Evolutionary conservation across 1,284 basidiomycete species (phyloP).

Genomic region (Heliocybe sulcata): DNA sequence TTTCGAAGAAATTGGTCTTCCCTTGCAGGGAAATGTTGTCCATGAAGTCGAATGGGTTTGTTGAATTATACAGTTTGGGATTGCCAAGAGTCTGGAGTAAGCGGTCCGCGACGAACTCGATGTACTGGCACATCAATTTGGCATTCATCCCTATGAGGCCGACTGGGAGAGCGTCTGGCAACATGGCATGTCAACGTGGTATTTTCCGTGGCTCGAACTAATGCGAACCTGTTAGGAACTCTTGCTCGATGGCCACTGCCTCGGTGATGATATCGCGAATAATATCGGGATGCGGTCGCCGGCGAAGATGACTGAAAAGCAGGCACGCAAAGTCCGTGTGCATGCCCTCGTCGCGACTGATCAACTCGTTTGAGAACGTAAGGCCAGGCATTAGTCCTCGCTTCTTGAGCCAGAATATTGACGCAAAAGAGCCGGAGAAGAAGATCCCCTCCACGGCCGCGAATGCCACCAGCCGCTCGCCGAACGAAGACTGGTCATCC

Average conservation of each 20-base stretch:
- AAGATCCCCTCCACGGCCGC: conserved; percentile 99
- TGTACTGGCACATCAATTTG: conserved; percentile 88
- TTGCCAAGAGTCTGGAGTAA: conserved; percentile 83
- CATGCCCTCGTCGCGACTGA: conserved; percentile 96
- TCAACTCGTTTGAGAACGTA: conserved; percentile 96
- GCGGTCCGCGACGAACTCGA: conserved; percentile 95
- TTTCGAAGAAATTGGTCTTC: conserved; percentile 80
- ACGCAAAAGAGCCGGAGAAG: conserved; percentile 92
- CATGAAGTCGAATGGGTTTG: conserved; percentile 90
- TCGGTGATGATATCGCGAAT: conserved; percentile 65
- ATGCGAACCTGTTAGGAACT: conserved; percentile 76
- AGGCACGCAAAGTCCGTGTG: conserved; percentile 98
- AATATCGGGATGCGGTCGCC: conserved; percentile 14
- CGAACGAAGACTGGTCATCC: conserved; percentile 80
- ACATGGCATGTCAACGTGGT: neutral
- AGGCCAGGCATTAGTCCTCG: conserved; percentile 97
- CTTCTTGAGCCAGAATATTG: conserved; percentile 99
- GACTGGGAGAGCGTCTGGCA: conserved; percentile 64
- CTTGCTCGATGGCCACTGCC: conserved; percentile 82
- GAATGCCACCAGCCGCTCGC: conserved; percentile 90
- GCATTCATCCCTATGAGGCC: conserved; percentile 82
- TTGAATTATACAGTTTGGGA: conserved; percentile 68
- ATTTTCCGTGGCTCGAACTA: too few species aligned
- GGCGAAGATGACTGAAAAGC: conserved; percentile 56
- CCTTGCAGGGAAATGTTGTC: conserved; percentile 90